Conservation (phyloP, 176 grass and related monocot genomes). For the Aegilops umbellulata region DNA sequence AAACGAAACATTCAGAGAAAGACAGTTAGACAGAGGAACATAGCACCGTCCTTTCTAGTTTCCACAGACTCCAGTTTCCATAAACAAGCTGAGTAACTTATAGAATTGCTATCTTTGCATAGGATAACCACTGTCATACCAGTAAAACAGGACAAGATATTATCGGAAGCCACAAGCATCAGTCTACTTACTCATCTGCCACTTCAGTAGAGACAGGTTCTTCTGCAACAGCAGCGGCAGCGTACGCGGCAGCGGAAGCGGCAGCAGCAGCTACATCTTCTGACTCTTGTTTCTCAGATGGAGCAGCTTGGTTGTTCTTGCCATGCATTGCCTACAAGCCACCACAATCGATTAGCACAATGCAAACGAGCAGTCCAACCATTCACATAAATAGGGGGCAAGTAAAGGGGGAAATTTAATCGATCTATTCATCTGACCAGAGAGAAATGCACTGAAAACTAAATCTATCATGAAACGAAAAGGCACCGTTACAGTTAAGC, state of each 20-base stretch:
- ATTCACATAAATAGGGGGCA: not conserved
- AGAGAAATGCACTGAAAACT: not conserved
- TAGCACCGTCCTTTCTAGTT: not conserved
- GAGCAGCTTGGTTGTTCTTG: conserved; percentile 8
- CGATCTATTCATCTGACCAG: not conserved
- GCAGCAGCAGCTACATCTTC: not conserved
- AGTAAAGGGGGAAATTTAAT: not conserved
- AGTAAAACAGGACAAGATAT: not conserved
- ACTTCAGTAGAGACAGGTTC: not conserved
- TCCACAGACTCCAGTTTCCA: not conserved
- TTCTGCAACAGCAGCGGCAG: not conserved
- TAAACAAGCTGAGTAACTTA: not conserved
- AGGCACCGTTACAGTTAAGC: not conserved
- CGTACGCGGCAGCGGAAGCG: not conserved
- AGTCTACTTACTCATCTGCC: conserved; percentile 29
- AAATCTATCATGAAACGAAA: not conserved
- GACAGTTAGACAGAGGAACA: not conserved
- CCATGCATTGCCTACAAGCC: conserved; percentile 46
- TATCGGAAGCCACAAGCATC: not conserved
- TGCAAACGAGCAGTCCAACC: not conserved
- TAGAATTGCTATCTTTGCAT: not conserved
- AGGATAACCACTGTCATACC: not conserved
- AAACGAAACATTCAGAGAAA: not conserved
- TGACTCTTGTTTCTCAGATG: conserved; percentile 26
- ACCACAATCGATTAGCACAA: not conserved